A percentile compares a stretch with the other conserved stretches of the same genome.
phyloP scores from a whole-genome alignment of 441 rosid genomes.

The Adansonia rubrostipa region DNA sequence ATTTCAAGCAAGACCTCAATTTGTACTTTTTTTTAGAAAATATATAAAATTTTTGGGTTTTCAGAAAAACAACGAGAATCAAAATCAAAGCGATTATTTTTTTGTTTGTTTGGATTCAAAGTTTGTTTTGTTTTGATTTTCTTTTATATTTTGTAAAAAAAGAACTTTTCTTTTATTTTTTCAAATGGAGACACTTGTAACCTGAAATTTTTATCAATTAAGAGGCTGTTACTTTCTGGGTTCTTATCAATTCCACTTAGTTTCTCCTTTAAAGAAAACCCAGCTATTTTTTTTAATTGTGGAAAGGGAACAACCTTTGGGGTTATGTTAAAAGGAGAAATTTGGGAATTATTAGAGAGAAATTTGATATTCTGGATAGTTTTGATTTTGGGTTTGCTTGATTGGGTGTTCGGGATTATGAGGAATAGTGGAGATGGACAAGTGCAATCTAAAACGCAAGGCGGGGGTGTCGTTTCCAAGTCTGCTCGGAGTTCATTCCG shows the following conservation, averaged over 20 bases:
- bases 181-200: neutral
- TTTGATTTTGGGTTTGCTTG: conserved; percentile 26
- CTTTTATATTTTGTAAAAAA: neutral
- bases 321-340: conserved; percentile 48
- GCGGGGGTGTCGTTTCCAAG: conserved; percentile 48
- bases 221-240: conserved; percentile 24
- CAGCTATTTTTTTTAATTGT: neutral
- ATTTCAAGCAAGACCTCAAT: neutral
- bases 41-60: neutral
- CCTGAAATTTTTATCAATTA: conserved; percentile 2
- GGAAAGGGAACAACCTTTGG: conserved; percentile 31
- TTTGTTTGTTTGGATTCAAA: conserved; percentile 29
- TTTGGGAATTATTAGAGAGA: conserved; percentile 38
- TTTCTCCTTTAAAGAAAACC: conserved; percentile 11
- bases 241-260: conserved; percentile 14
- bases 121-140: conserved; percentile 27
- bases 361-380: conserved; percentile 40
- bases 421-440: conserved; percentile 63
- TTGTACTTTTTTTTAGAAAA: conserved; percentile 15
- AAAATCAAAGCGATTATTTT: conserved; percentile 28
- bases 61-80: conserved; percentile 14
- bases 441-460: conserved; percentile 32
- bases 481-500: conserved; percentile 76
- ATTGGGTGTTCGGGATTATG: conserved; percentile 55
- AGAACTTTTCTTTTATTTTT: neutral